phyloP scores from a whole-genome alignment of 768 basidiomycete genomes.

The Leccinum boreale region DNA sequence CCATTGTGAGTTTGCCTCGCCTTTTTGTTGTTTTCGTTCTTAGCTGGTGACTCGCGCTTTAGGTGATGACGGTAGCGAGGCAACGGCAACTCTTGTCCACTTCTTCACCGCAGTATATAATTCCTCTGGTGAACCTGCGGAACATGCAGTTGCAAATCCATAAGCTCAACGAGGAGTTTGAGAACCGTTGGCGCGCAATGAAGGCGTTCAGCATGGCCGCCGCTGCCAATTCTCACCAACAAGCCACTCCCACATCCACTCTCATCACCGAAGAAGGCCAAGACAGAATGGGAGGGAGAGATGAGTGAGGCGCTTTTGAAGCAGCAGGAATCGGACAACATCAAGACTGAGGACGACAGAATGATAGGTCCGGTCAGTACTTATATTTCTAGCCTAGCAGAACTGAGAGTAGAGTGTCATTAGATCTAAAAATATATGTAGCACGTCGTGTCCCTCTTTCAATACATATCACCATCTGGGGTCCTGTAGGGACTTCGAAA shows the following conservation, averaged over 20 bases:
- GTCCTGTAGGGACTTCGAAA: slow-evolving; percentile 38
- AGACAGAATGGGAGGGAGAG: no score
- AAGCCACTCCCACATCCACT: not conserved
- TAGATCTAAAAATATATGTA: slow-evolving; percentile 21
- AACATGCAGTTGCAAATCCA: slow-evolving; percentile 43
- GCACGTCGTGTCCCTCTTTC: slow-evolving; percentile 1
- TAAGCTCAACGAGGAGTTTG: slow-evolving; percentile 40
- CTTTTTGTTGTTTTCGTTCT: slow-evolving; percentile 10
- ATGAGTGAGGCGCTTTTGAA: no score
- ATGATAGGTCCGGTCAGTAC: not conserved
- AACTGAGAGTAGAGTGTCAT: slow-evolving; percentile 38
- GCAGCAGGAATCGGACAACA: no score
- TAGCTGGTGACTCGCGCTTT: slow-evolving; percentile 6
- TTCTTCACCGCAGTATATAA: slow-evolving; percentile 29
- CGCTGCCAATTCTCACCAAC: slow-evolving; percentile 6
- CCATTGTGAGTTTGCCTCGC: slow-evolving; percentile 45
- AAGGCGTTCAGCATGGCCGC: slow-evolving; percentile 12
- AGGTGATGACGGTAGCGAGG: slow-evolving; percentile 45
- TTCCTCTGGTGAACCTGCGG: slow-evolving; percentile 38
- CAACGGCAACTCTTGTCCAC: slow-evolving; percentile 26
- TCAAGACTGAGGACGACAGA: not conserved
- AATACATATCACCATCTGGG: slow-evolving; percentile 11
- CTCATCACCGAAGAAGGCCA: no score
- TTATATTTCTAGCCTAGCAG: slow-evolving; percentile 26
- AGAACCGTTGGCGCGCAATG: slow-evolving; percentile 25